Evolutionary conservation across 495 filamentous ascomycete genomes (phyloP), one percentile per base, ranked within the genome.

Genomic region (Xylaria longipes): DNA sequence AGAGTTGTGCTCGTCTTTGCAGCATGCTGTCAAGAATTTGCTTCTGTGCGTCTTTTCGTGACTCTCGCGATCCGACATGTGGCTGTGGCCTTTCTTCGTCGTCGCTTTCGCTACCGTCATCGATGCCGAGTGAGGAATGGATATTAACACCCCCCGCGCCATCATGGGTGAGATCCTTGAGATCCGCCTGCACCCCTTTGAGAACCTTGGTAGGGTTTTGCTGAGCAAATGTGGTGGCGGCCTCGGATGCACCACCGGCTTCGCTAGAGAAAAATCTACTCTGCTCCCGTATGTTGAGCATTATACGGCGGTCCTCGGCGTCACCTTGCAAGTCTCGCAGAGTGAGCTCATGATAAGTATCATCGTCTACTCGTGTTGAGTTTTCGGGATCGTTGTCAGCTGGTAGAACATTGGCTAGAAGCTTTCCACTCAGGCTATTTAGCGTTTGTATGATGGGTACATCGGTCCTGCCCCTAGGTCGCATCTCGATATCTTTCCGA

Each of bases 211-310:
- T 77, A 8, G 95, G 94, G 68, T 91, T 84, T 72, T 95, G 91
- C 58, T 88, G 84, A 9, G 87, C 85, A 75, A 90, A 91, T 8
- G 88, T 77, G 15, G 84, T 81, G 17, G 86, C 86, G 66, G 94
- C 88, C 29, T 87, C 86, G 5, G 86, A 85, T 4, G 82, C 72
- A 0, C 84, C 75, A 11, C 84, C 84, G 61, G 89, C 85, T 17
- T 88, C 84, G 67, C 86, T 88, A 0, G 91, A 87, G 80, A 97
- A 95, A 79, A 97, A 94, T 25, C 87, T 87, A 73, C 85, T 90
- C 75, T 97, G 93, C 71, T 97, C 92, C 71, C 92, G 92, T 73
- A 98, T 92, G 74, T 94, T 96, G 64, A 99, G 90, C 20, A 91
- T 88, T 67, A 98, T 90, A 1, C 91, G 89, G 62, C 89, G 87